Conservation (phyloP, 2,329 filamentous ascomycete genomes). For the Ophiostoma sp. region DNA sequence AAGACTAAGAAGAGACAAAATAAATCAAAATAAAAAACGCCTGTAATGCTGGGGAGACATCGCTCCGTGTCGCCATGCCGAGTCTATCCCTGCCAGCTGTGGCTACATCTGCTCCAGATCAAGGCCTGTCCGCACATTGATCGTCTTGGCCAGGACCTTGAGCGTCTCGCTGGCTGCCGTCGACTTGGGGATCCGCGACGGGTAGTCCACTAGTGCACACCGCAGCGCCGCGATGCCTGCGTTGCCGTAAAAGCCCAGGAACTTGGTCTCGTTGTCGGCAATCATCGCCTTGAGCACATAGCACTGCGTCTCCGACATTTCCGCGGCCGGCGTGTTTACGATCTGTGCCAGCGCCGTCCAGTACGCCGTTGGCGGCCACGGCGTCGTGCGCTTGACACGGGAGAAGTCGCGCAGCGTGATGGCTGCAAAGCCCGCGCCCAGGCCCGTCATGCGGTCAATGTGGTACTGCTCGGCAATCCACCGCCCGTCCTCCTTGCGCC, state of each 20-base stretch:
- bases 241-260: constrained; percentile 75
- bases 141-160: constrained; percentile 47
- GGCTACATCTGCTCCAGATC: constrained; percentile 32
- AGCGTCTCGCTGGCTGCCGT: constrained; percentile 48
- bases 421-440: constrained; percentile 78
- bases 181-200: constrained; percentile 46
- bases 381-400: constrained; percentile 62
- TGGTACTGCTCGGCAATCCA: constrained; percentile 69
- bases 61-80: not conserved
- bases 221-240: constrained; percentile 66
- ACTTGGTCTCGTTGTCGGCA: constrained; percentile 64
- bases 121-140: constrained; percentile 48
- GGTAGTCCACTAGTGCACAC: constrained; percentile 68
- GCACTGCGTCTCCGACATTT: constrained; percentile 68
- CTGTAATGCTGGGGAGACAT: not conserved
- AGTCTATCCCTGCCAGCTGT: not conserved
- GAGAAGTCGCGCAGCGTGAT: constrained; percentile 78
- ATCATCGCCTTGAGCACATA: constrained; percentile 67
- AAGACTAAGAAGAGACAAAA: not conserved
- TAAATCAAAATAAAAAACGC: not conserved
- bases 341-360: constrained; percentile 75
- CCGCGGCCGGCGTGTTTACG: constrained; percentile 62
- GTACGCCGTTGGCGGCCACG: constrained; percentile 72
- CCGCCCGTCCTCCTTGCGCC: constrained; percentile 56
- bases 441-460: constrained; percentile 73